Base-by-base conservation (phyloP, 2,329 filamentous ascomycete species). In the Monosporascus cannonballus region DNA sequence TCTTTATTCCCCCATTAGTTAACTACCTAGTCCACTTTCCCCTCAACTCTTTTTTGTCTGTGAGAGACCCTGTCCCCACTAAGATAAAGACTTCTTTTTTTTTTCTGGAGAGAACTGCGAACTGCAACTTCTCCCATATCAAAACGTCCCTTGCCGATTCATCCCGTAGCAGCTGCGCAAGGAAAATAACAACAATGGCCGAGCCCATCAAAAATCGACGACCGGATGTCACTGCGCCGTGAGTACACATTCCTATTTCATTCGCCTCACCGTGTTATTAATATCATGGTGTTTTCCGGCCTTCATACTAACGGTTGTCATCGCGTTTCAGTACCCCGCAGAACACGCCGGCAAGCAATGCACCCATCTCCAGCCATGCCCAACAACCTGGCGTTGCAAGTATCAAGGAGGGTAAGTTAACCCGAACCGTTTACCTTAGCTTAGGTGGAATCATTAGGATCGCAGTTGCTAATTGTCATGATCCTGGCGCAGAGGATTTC, bases 331-430 rank as follows among this genome's bases (percentile, higher is more conserved):
- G 94, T 67, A 99, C 94, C 69, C 94, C 94, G 68, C 94, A 99
- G 77, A 99, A 99, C 79, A 99, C 94, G 52, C 94, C 94, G 63
- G 88, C 90, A 62, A 91, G 85, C 76, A 92, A 93, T 78, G 94
- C 95, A 62, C 94, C 94, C 61, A 97, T 99, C 75, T 96, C 92
- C 51, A 97, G 93, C 58, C 93, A 94, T 74, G 94, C 95, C 64
- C 91, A 96, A 76, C 90, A 96, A 76, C 94, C 94, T 58, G 90
- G 88, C 61, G 87, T 99, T 59, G 79, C 90, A 61, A 96, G 90
- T 73, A 97, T 99, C 78, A 94, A 93, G 73, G 94, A 99, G 85
- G 94, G 94, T 97, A 76, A 73, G 83, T 78, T 45, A 17, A 39
- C 50, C 50, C 49, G n/a, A 14, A 24, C 39, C 20, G 18, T 20